Percentiles rank a stretch among this genome's conserved stretches.
Conservation (phyloP, 495 filamentous ascomycete species). For the Aspergillus ostianus region DNA sequence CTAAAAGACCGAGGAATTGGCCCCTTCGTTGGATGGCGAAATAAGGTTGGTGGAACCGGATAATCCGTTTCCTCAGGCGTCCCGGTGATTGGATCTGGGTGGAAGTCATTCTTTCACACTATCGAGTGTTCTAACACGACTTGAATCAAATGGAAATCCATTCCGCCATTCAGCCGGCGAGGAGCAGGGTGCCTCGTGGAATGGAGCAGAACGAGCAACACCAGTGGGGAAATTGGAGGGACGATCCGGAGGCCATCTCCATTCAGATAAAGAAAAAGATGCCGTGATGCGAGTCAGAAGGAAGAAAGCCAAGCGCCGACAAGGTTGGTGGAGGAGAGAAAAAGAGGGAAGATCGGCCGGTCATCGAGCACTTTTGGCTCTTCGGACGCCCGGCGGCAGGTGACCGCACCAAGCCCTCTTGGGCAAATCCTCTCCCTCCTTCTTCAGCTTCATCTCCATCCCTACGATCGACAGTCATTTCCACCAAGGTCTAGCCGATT, state of each 20-base stretch:
- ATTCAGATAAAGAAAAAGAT: neutral
- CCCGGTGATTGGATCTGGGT: neutral
- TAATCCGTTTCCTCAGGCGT: neutral
- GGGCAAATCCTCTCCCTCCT: too few species aligned
- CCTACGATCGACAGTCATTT: neutral
- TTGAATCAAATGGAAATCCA: neutral
- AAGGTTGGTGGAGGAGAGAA: neutral
- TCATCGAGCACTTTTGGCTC: neutral
- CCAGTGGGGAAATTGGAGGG: neutral
- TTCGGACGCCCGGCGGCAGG: neutral
- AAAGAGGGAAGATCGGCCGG: neutral
- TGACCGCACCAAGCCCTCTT: neutral
- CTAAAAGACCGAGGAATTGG: slow-evolving; percentile 13
- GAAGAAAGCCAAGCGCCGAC: neutral
- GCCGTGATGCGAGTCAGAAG: neutral
- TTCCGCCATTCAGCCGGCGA: neutral
- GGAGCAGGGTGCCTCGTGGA: neutral
- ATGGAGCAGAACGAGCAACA: neutral
- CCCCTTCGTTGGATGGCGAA: neutral
- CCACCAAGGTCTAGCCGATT: neutral
- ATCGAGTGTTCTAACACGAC: neutral
- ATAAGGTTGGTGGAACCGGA: neutral
- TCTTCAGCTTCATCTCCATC: neutral
- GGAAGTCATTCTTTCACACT: neutral
- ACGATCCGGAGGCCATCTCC: neutral